phyloP scores from a whole-genome alignment of 192 early-diverging fungal genomes.

The Coemansia sp. region DNA sequence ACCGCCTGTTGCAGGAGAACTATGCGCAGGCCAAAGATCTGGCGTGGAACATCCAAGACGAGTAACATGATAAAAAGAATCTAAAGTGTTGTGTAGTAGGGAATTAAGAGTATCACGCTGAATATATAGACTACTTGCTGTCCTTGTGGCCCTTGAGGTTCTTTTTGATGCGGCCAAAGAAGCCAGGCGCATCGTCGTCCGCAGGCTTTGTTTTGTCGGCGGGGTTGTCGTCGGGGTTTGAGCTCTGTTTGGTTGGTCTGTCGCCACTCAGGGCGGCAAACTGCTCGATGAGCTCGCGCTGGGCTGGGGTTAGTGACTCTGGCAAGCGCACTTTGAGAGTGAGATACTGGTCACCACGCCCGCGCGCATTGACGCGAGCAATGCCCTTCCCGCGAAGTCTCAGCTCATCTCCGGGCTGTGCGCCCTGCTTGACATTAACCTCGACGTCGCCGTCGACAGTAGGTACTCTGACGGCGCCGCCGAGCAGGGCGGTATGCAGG shows the following conservation, averaged over 20 bases:
- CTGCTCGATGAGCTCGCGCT: conserved; percentile 66
- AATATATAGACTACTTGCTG: conserved; percentile 15
- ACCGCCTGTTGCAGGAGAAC: conserved; percentile 72
- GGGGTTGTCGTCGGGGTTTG: background rate
- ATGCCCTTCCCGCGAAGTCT: conserved; percentile 80
- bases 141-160: conserved; percentile 57
- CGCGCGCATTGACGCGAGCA: conserved; percentile 57
- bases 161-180: conserved; percentile 61
- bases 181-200: conserved; percentile 18
- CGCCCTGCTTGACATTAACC: conserved; percentile 79
- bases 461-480: conserved; percentile 83
- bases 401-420: conserved; percentile 88
- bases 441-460: conserved; percentile 98
- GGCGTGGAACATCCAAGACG: conserved; percentile 43
- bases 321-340: conserved; percentile 85
- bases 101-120: background rate
- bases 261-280: conserved; percentile 44
- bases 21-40: conserved; percentile 55
- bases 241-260: background rate
- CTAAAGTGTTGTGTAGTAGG: background rate
- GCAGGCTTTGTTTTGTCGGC: background rate
- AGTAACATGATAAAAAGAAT: conserved; percentile 10
- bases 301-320: conserved; percentile 49
- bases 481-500: conserved; percentile 84
- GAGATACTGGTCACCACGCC: conserved; percentile 90